Base-by-base conservation (phyloP, 805 yeast species). In the Ogataea chonburiensis region DNA sequence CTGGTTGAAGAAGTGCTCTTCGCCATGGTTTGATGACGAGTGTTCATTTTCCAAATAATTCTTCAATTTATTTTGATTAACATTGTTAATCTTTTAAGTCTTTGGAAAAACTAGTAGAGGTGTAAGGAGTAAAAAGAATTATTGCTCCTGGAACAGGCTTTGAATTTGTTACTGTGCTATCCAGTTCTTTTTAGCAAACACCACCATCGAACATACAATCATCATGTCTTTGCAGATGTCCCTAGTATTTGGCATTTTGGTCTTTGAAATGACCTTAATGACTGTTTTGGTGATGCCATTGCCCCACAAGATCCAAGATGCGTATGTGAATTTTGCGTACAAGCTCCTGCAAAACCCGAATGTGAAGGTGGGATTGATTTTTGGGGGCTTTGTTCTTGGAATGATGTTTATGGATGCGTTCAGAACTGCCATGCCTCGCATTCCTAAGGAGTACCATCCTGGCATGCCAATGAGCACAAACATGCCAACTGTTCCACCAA, bases 341-440 rank as follows among this genome's bases (percentile, higher is more conserved):
- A 29, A 43, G 4, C 44, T 66, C 19, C 51, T 60, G 25, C 47
- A 42, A 22, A 61, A 59, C 34, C 58, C 58, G 18, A 67, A 73
- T 51, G 61, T 61, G 46, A 60, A 59, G 39, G 67, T 73, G 4
- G 71, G 73, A 2, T 42, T 68, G 10, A 51, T 59, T 1, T 73
- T 75, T 46, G 48, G 60, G 17, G 58, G 64, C 5, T 28, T 59
- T 5, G 52, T 74, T 5, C 55, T 71, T 40, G 62, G 59, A 12
- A 56, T 71, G 49, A 70, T 72, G 56, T 73, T 75, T 42, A 19
- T 68, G 18, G 81, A 75, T 48, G 63, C 79, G n/a, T 37, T 52
- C 8, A 50, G 51, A 25, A 45, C 49, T 11, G 54, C 58, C 3
- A 30, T 52, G 27, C 55, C 52, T 10, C 22, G 46, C 9, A 42